phyloP scores from a whole-genome alignment of 2,329 filamentous ascomycete genomes.

The Hypoxylon sp. region DNA sequence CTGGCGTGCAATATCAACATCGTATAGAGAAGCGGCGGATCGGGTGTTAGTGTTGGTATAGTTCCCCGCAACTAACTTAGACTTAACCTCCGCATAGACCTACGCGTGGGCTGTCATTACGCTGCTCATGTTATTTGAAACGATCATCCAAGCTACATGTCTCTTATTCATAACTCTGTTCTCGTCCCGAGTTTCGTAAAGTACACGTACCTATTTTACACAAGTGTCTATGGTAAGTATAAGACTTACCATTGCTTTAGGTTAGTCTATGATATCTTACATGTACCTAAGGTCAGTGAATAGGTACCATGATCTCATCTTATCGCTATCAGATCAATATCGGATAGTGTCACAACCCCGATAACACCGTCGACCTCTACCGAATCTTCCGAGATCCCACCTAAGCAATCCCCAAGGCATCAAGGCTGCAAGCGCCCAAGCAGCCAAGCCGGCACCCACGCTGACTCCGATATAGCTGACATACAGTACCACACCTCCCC shows the following conservation, averaged over 20 bases:
- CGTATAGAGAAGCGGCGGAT: conserved; percentile 1
- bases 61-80: conserved; percentile 1
- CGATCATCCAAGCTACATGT: background rate
- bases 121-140: background rate
- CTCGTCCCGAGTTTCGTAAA: background rate
- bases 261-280: background rate
- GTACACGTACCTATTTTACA: too few species aligned
- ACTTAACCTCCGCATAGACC: conserved; percentile 8
- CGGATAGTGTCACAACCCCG: conserved; percentile 11
- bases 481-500: conserved; percentile 7
- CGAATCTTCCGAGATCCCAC: conserved; percentile 42
- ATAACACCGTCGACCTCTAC: conserved; percentile 30
- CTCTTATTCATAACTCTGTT: background rate
- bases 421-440: conserved; percentile 9
- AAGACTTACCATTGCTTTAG: background rate
- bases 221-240: too few species aligned
- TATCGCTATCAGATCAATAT: conserved; percentile 29
- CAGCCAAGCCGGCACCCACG: conserved; percentile 9
- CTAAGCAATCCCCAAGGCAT: conserved; percentile 8
- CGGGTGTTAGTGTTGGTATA: conserved; percentile 1
- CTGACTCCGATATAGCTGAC: conserved; percentile 6
- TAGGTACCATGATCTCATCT: background rate
- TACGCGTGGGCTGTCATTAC: background rate
- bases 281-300: too few species aligned
- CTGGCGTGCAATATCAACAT: background rate